Percentiles rank a stretch among this genome's conserved stretches.
Evolutionary conservation across 1,139 yeast genomes (phyloP).

Genomic region (Candida glucosophila): DNA sequence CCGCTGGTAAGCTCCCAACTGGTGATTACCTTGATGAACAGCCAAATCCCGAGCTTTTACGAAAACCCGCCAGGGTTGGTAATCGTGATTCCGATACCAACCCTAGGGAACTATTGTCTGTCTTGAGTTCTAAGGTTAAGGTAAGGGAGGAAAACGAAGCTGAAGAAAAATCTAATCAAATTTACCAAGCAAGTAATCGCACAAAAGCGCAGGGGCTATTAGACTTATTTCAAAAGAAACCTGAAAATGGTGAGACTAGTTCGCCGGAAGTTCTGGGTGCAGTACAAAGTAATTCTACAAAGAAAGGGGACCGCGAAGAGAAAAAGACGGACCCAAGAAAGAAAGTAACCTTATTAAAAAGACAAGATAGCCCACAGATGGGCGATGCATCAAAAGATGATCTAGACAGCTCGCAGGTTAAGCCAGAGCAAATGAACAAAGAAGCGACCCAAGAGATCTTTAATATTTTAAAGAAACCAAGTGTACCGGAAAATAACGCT

Average conservation of each 20-base stretch:
- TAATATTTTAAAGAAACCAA: too few relatives aligned
- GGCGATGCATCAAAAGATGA: too few relatives aligned
- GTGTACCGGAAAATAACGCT: too few relatives aligned
- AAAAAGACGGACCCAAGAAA: slow-evolving; percentile 14
- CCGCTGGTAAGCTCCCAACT: background rate
- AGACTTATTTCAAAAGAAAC: slow-evolving; percentile 5
- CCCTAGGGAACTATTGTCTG: slow-evolving; percentile 45
- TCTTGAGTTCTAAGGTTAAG: slow-evolving; percentile 29
- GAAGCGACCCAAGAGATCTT: too few relatives aligned
- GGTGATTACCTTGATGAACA: slow-evolving; percentile 10
- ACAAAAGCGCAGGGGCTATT: slow-evolving; percentile 30
- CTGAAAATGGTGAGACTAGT: too few relatives aligned
- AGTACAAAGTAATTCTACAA: too few relatives aligned
- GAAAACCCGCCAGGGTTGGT: slow-evolving; percentile 29
- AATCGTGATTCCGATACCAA: slow-evolving; percentile 28
- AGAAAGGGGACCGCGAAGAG: slow-evolving; percentile 6
- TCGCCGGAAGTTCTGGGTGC: too few relatives aligned
- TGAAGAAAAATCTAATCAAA: slow-evolving; percentile 8
- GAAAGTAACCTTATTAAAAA: too few relatives aligned
- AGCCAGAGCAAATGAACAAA: too few relatives aligned
- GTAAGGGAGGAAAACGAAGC: slow-evolving; percentile 8
- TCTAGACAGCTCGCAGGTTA: too few relatives aligned
- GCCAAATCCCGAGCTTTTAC: slow-evolving; percentile 37
- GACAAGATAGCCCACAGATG: too few relatives aligned
- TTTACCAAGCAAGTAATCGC: slow-evolving; percentile 14